Base-by-base conservation (phyloP, 106 monocot genomes). In the Allium cepa region DNA sequence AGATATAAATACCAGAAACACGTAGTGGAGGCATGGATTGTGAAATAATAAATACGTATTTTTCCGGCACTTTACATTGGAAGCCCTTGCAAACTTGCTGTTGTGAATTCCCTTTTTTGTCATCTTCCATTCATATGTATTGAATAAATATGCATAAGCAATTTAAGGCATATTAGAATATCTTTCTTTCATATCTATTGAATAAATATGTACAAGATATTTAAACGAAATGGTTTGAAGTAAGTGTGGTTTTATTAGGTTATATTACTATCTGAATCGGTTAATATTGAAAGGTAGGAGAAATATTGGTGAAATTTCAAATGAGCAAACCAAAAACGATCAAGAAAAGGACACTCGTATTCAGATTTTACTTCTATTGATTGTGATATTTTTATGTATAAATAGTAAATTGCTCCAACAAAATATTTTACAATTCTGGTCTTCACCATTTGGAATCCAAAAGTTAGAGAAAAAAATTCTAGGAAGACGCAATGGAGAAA, bases 261-360 rank as follows among this genome's bases (percentile, higher is more conserved):
- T 22, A 22, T 22, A 22, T 22, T 22, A 1, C 22, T 22, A 22
- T 22, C 22, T 22, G 64, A 62, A 17, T 70, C 69, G 50, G 15
- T 67, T 67, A 67, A 60, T 16, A 8, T 71, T 79, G 26, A 51
- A 66, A 97, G 96, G 72, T 53, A 88, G 67, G 67, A 91, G 76
- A 57, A 62, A 49, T 11, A 47, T 49, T 46, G 56, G 48, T 69
- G 92, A 92, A 60, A 79, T 47, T 57, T 64, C 76, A 73, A 71
- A 47, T 71, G 87, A 89, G 26, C 84, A 82, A 46, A 78, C 80
- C 14, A 77, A 82, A 59, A 87, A 80, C 62, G 88, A 88, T 67
- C 85, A 92, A 67, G 92, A 92, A 56, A 92, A 92, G 66, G 96
- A 97, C 46, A 80, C 86, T 10, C 82, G 97, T 63, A 90, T 99